A percentile compares a stretch with the other conserved stretches of the same genome.
phyloP scores from a whole-genome alignment of 2,329 filamentous ascomycete species.

The Orbilia quercus region DNA sequence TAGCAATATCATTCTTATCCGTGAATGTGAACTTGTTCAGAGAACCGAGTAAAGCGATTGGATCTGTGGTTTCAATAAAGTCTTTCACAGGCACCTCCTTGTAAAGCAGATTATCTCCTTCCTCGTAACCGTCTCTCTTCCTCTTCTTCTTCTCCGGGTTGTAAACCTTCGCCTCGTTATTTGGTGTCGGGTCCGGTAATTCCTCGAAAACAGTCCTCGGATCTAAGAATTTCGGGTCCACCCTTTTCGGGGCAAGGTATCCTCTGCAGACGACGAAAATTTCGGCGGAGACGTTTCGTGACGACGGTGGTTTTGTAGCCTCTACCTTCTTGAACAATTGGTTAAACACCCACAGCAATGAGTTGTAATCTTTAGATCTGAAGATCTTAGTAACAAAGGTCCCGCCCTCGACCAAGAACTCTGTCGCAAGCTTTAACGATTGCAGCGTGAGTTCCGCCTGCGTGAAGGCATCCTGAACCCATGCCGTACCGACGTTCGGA shows the following conservation, averaged over 20 bases:
- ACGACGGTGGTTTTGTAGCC: conserved; percentile 95
- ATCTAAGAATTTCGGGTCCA: conserved; percentile 93
- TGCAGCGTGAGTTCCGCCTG: conserved; percentile 93
- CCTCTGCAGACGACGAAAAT: conserved; percentile 98
- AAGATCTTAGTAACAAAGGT: conserved; percentile 98
- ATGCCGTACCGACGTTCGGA: conserved; percentile 96
- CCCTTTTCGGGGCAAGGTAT: conserved; percentile 91
- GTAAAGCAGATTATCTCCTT: conserved; percentile 91
- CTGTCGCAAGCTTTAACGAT: conserved; percentile 90
- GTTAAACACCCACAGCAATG: conserved; percentile 95
- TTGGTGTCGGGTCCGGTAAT: conserved; percentile 82
- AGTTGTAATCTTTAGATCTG: conserved; percentile 95
- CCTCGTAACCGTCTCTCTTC: conserved; percentile 96
- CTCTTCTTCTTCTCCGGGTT: conserved; percentile 98
- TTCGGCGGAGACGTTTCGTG: conserved; percentile 94
- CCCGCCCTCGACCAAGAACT: conserved; percentile 88
- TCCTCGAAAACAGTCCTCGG: conserved; percentile 91
- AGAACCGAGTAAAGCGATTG: conserved; percentile 87
- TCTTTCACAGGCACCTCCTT: conserved; percentile 89
- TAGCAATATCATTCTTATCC: conserved; percentile 82
- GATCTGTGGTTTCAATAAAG: conserved; percentile 92
- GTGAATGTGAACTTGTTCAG: conserved; percentile 86
- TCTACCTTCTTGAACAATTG: conserved; percentile 95
- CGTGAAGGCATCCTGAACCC: conserved; percentile 98
- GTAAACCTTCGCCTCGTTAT: conserved; percentile 98